A percentile compares a stretch with the other conserved stretches of the same genome.
These are phyloP conservation scores for Coffea humblotiana DNA, from an alignment of 305 asterid genomes.

Conservation along the genomic window DNA sequence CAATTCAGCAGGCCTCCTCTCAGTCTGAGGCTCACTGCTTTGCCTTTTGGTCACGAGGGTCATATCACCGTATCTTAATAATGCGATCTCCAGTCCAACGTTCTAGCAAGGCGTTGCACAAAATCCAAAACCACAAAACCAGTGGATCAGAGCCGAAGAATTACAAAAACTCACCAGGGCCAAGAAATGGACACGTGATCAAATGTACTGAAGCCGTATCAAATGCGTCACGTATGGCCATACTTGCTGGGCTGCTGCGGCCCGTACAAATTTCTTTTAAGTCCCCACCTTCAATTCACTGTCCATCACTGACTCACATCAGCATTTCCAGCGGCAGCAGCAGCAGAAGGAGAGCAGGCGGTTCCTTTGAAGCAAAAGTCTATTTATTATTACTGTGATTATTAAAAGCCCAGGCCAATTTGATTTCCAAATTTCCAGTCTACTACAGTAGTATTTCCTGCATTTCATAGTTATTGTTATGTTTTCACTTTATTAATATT, in stretches of 20 bases:
- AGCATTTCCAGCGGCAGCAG: not conserved
- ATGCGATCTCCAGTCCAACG: not conserved
- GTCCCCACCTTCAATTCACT: too few species aligned
- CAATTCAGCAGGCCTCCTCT: too few species aligned
- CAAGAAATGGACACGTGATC: conserved; percentile 3
- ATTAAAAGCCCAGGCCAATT: too few species aligned
- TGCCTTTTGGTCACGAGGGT: too few species aligned
- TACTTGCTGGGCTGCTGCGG: not conserved
- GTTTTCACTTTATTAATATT: too few species aligned
- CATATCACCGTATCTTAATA: not conserved
- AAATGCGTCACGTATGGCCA: conserved; percentile 17
- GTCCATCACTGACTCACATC: not conserved
- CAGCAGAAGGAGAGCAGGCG: not conserved
- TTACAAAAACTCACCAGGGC: conserved; percentile 10
- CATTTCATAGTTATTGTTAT: too few species aligned
- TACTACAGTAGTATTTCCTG: not conserved
- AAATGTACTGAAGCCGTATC: not conserved
- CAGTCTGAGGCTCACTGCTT: too few species aligned
- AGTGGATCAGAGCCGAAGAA: not conserved
- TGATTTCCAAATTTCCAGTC: not conserved
- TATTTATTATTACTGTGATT: not conserved
- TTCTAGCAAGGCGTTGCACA: not conserved
- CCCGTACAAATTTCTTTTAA: not conserved
- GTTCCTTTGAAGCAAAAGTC: conserved; percentile 15
- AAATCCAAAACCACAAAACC: conserved; percentile 2